phyloP scores from a whole-genome alignment of 2,329 filamentous ascomycete genomes.

The Colletotrichum acutatum region DNA sequence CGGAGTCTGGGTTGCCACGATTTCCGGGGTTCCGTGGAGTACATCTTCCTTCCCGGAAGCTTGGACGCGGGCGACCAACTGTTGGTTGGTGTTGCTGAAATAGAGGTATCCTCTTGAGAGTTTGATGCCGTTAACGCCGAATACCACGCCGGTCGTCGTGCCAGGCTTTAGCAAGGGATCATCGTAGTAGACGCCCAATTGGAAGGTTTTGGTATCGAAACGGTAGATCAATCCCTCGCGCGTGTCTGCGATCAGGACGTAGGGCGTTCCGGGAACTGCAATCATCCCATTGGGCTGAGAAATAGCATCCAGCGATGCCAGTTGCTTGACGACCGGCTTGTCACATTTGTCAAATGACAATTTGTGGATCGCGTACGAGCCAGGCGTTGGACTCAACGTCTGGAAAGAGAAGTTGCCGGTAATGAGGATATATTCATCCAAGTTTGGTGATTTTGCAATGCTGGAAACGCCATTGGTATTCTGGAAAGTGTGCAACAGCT shows the following conservation, averaged over 20 bases:
- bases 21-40: not conserved
- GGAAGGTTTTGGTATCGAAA: not conserved
- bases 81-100: constrained; percentile 36
- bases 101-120: constrained; percentile 37
- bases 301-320: not conserved
- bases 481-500: not conserved
- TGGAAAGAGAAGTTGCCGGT: not conserved
- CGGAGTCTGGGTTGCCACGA: not conserved
- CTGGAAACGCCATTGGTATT: not conserved
- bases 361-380: not conserved
- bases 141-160: not conserved
- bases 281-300: not conserved
- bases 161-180: not conserved
- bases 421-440: not conserved
- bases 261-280: not conserved
- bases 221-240: not conserved
- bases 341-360: not conserved
- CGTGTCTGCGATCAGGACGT: not conserved
- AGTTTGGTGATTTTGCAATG: not conserved
- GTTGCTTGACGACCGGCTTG: not conserved
- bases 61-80: not conserved
- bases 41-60: not conserved
- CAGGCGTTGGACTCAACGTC: not conserved
- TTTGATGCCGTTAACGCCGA: constrained; percentile 39
- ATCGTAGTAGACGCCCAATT: not conserved